Base-by-base conservation (phyloP, 2,329 filamentous ascomycete species). In the Trichoderma polysporum region DNA sequence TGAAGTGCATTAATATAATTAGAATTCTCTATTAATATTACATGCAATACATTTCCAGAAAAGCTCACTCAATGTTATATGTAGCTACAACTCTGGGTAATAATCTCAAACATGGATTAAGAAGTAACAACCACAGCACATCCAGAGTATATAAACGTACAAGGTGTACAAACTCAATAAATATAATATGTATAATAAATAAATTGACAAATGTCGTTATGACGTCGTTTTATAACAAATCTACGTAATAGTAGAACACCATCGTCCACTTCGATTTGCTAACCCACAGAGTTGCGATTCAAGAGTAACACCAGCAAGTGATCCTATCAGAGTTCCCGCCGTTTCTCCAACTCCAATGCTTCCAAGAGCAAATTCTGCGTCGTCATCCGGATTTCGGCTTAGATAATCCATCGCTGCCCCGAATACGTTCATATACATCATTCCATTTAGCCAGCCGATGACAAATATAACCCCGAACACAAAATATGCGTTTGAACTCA, bases 271-370 rank as follows among this genome's bases (percentile, higher is more conserved):
- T 54, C 19, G 37, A 56, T 41, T 64, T 4, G 50, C 37, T 6
- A 64, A 10, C 52, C 50, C 50, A 47, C 61, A 64, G 8, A 64
- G 61, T n/a, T 64, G 50, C 3, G 29, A 13, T 19, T 64, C 61
- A 47, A 54, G 56, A 0, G 33, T 56, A 19, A 64, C 50, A 25
- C 33, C 61, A 54, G 37, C 35, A 27, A 64, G 61, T 0, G 35
- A 41, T 47, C 50, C 61, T 2, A 64, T 47, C n/a, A 64, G 17
- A 7, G 31, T 45, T 29, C 61, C 61, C 5, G 17, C 37, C 2
- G 50, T 64, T 29, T 56, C 49, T 33, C 61, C 61, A 25, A 64
- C 7, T 8, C 49, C 47, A 27, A 63, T 63, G 25, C 35, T 56
- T 10, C 61, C 61, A 4, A 64, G n/a, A 3, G 37, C 50, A 37